A percentile compares a stretch with the other conserved stretches of the same genome.
Conservation (phyloP, 2,329 filamentous ascomycete genomes). For the Albophoma yamanashiensis region DNA sequence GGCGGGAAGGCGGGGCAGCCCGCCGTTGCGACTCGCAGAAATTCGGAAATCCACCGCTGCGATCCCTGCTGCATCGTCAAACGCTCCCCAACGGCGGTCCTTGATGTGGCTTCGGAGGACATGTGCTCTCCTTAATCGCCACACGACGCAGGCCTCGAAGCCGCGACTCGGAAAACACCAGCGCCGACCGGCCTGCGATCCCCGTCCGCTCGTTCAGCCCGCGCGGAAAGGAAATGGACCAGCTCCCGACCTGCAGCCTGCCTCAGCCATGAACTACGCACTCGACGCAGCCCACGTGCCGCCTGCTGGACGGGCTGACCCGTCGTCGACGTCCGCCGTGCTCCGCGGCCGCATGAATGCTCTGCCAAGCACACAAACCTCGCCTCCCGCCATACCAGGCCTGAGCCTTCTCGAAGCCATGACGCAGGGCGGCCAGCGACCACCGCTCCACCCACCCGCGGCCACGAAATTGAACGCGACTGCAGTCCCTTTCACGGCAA, state of each 20-base stretch:
- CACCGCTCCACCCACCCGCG: not conserved
- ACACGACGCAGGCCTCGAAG: not conserved
- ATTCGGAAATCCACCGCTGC: not conserved
- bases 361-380: not conserved
- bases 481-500: not conserved
- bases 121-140: not conserved
- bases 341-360: not conserved
- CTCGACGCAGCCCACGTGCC: not conserved
- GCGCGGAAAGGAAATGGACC: not conserved
- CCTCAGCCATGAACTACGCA: constrained; percentile 1
- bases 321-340: not conserved
- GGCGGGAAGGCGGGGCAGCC: not conserved
- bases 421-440: not conserved
- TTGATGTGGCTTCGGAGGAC: not conserved
- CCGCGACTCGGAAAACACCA: not conserved
- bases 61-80: not conserved
- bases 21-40: not conserved
- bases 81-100: not conserved
- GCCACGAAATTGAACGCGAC: not conserved
- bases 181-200: not conserved
- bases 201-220: not conserved
- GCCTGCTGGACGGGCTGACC: not conserved
- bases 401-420: not conserved
- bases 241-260: not conserved
- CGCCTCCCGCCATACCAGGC: not conserved